Conservation (phyloP, 345 rosid genomes). For the Aurinia saxatilis region DNA sequence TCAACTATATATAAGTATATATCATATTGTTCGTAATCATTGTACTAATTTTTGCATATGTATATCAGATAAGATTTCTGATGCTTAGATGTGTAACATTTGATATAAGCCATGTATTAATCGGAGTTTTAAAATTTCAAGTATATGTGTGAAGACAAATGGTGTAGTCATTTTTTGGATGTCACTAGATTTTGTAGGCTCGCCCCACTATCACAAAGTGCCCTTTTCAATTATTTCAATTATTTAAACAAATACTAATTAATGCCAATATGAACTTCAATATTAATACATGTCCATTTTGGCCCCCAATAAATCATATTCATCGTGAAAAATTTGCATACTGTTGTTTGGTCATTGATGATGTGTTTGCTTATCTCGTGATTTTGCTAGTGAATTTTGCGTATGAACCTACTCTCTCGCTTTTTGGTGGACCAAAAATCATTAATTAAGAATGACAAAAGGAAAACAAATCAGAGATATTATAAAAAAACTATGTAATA, state of each 20-base stretch:
- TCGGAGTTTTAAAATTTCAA: constrained; percentile 1
- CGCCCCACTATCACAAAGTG: constrained; percentile 19
- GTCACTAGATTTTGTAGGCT: constrained; percentile 32
- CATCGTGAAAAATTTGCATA: constrained; percentile 2
- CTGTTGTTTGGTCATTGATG: constrained; percentile 19
- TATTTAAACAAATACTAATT: constrained; percentile 7
- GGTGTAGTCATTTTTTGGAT: constrained; percentile 7
- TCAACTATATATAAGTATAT: background rate
- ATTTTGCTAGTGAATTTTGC: constrained; percentile 9
- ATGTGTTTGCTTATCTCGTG: constrained; percentile 19
- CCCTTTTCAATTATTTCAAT: background rate
- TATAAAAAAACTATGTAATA: background rate
- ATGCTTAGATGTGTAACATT: constrained; percentile 2
- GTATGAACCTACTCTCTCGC: constrained; percentile 6
- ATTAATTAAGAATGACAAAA: too few species aligned
- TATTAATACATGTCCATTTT: constrained; percentile 19
- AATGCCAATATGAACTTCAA: constrained; percentile 16
- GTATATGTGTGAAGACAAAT: constrained; percentile 19
- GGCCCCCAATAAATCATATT: background rate
- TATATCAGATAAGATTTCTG: background rate
- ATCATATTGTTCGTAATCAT: background rate
- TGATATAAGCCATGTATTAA: constrained; percentile 1
- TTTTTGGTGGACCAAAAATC: constrained; percentile 14
- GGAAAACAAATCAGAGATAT: constrained; percentile 13
- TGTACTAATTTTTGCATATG: background rate